Percentiles rank a stretch among this genome's conserved stretches.
phyloP scores from a whole-genome alignment of 768 basidiomycete species.

The Lactifluus pinguis region DNA sequence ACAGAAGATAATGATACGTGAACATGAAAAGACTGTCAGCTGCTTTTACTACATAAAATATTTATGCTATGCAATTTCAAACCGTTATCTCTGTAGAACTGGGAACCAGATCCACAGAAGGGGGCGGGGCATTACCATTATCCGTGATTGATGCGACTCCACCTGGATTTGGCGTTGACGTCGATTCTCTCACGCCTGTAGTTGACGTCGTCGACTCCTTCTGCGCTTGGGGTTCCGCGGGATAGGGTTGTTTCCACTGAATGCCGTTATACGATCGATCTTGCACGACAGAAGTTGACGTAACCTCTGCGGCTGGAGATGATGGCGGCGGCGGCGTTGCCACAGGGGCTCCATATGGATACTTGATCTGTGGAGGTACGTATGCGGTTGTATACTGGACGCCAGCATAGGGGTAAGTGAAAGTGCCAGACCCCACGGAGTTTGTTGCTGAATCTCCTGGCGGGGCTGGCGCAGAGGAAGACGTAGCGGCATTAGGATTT shows the following conservation, averaged over 20 bases:
- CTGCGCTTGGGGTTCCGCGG: not conserved
- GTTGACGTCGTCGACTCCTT: not conserved
- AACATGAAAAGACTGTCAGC: not conserved
- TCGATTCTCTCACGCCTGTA: not conserved
- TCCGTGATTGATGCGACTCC: not conserved
- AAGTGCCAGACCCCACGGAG: conserved; percentile 3
- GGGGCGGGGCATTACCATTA: not conserved
- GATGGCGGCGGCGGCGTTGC: not conserved
- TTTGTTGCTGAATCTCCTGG: conserved; percentile 3
- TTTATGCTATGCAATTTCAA: not conserved
- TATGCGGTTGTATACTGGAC: conserved; percentile 13
- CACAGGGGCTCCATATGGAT: conserved; percentile 12
- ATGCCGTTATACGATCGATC: conserved; percentile 5
- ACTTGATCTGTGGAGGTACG: conserved; percentile 8
- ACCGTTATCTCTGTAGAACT: not conserved
- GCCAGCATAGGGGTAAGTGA: conserved; percentile 8
- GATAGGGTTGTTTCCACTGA: conserved; percentile 14
- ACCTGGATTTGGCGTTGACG: not conserved
- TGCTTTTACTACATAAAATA: not conserved
- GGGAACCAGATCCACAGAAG: not conserved
- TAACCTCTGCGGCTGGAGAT: not conserved
- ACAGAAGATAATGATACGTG: conserved; percentile 15
- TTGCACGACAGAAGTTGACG: not conserved
- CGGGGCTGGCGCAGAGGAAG: not conserved
- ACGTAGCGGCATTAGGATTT: not conserved